Base-by-base conservation (phyloP, 2,329 filamentous ascomycete genomes). In the Diplodia scrobiculata region DNA sequence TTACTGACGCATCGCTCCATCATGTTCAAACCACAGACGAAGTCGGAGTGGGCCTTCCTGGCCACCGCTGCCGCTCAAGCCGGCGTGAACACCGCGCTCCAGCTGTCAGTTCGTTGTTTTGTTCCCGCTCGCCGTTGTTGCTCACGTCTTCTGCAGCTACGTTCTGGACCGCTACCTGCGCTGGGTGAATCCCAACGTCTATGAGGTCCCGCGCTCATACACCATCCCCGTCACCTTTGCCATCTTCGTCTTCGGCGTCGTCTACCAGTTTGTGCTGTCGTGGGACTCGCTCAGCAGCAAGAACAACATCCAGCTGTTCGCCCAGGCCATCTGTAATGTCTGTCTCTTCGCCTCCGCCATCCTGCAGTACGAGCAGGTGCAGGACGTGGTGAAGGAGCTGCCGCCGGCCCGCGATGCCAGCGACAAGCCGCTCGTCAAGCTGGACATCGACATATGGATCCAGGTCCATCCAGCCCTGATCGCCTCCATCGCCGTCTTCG, bases 261-360 rank as follows among this genome's bases (percentile, higher is more conserved):
- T 73, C 5, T 73, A 70, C 65, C 70, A 73, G 58, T 48, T 68
- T 5, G 14, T 66, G 11, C 67, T 74, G 6, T 67, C 71, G n/a
- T 68, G 73, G 7, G 72, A 74, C 47, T 71, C 72, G 7, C 66
- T 71, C 17, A 68, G 69, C 11, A 68, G 69, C 50, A 72, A 72
- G 45, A 73, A 73, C 53, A 70, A 71, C 41, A 67, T 73, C 10
- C 72, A 74, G 59, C 50, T 73, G 1, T 71, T 71, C 9, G 68
- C 67, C 9, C 67, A 70, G 53, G 70, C 70, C 47, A 50, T 70
- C n/a, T 68, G 68, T 45, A 72, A 74, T 45, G 41, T 70, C 9
- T 69, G 68, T 27, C 58, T 74, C 6, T 69, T 69, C 7, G 34
- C 69, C 0, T 69, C 69, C 2, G 67, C 70, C 5, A 38, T 71